Evolutionary conservation across 305 asterid genomes (phyloP).

Genomic region (Ruellia speciosa): DNA sequence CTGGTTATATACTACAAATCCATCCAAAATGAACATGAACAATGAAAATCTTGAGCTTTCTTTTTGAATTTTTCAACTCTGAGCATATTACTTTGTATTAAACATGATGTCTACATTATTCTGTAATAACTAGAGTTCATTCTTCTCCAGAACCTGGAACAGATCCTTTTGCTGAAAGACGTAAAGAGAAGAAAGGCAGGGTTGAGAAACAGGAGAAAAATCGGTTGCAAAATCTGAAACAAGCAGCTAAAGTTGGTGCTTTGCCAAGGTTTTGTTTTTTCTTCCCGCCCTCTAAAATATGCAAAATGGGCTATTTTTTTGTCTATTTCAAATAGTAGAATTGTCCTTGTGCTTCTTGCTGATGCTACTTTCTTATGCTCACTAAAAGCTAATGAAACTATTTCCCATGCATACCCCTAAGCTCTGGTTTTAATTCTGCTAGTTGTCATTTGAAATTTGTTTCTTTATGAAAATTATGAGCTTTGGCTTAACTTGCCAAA

Average conservation of each 20-base stretch:
- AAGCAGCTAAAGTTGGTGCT: slow-evolving; percentile 79
- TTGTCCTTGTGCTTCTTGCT: neutral
- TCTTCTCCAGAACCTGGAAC: slow-evolving; percentile 62
- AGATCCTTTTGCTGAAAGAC: slow-evolving; percentile 86
- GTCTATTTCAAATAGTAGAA: neutral
- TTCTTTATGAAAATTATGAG: neutral
- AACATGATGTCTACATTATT: slow-evolving; percentile 9
- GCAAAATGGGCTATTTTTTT: neutral
- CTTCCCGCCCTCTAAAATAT: neutral
- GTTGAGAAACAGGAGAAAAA: slow-evolving; percentile 82
- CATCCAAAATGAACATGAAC: too few species aligned
- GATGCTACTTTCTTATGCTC: too few species aligned
- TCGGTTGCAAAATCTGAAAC: slow-evolving; percentile 62
- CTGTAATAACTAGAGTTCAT: slow-evolving; percentile 12
- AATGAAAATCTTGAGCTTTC: too few species aligned
- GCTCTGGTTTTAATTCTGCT: neutral
- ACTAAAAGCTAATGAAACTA: too few species aligned
- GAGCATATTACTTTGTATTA: neutral
- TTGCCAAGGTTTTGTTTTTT: slow-evolving; percentile 62
- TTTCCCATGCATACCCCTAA: too few species aligned
- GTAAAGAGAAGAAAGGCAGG: slow-evolving; percentile 64
- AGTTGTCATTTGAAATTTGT: neutral
- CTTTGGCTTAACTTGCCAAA: slow-evolving; percentile 1
- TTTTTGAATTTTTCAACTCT: too few species aligned
- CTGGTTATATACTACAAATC: too few species aligned